Evolutionary conservation across 352 stramenopile genomes (phyloP), one percentile per base, ranked within the genome.

Genomic region (Pythium sp.): DNA sequence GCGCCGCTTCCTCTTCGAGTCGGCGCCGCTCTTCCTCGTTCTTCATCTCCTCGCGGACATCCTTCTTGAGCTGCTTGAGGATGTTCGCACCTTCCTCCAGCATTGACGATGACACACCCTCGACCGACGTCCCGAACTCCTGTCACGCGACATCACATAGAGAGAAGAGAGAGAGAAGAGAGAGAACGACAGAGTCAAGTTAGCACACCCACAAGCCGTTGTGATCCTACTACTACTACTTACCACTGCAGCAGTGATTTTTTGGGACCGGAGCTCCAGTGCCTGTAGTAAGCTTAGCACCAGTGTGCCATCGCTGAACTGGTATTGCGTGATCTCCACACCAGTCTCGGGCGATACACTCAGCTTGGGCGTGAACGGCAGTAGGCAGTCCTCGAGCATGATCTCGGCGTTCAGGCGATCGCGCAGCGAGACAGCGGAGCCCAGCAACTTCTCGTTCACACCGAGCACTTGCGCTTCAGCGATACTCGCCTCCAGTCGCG

Each of bases 31-130:
- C 87, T 4, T 94, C 86, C 67, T 94, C 75, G 65, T 80, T 82
- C 67, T 92, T 92, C 11, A 69, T 71, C 65, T 95, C 87, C 18
- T 94, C 87, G 32, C 86, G 86, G 41, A 93, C 80, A 36, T 93
- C 86, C 56, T 93, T 92, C 68, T 93, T 95, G 11, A 94, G 74
- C 61, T 93, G 87, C 65, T 92, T 92, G 24, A 93, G 70, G 14
- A 83, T 15, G 32, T 73, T 78, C 1, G 67, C 74, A 4, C 71
- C 78, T 68, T 94, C 81, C 34, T 95, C 87, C 49, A 94, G 72
- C 47, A 94, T 60, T 24, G 64, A 47, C 5, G 70, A 0, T 18
- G 84, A 87, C n/a, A 93, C 79, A 1, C 76, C 80, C 49, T 91
- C 80, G 0, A 91, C 65, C 0, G 73, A 66, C 5, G 71, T 56